Evolutionary conservation across 331 rosid genomes (phyloP), one percentile per base, ranked within the genome.

Genomic region (Quercus lobata): DNA sequence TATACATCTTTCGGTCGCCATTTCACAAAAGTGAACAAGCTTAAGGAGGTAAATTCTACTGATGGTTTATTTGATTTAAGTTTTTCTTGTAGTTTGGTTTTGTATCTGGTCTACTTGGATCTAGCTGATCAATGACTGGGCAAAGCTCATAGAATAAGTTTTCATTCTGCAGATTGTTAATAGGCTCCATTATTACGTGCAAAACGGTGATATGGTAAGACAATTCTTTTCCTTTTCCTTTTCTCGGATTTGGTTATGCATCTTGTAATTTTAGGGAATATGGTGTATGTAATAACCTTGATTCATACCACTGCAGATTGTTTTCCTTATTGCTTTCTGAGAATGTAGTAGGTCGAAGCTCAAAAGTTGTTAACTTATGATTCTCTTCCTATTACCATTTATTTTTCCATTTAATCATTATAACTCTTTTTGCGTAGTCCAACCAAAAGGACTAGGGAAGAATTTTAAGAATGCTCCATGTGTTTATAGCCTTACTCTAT

Each of bases 1-100:
- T 90, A 90, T 82, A 90, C 97, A 61, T 90, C 94, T 62, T 92
- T 82, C 82, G 97, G 97, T 75, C 92, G 92, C 75, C 94, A 90
- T 90, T 92, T 92, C 82, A 92, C 94, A 5, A 85, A 90, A 69
- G 55, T 84, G 76, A 87, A 87, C 65, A 92, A 90, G 73, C 79
- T 92, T 53, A 80, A 85, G 75, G 80, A 92, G 97, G 94, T 92
- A 82, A 83, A 79, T 70, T 25, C 35, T 72, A 55, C 29, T 19
- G 14, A 25, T 2, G 4, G 27, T 6, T 66, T 53, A 70, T 46
- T 11, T 24, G 7, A 2, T 55, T 53, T 32, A 54, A 68, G 34
- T 32, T 29, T 14, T 68, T n/a, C 37, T 49, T 61, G 22, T 61
- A 25, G 22, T 56, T 56, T 56, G 61, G 61, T 56, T 7, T n/a